A percentile compares a stretch with the other conserved stretches of the same genome.
Evolutionary conservation across 768 basidiomycete species (phyloP).

Genomic region (Lactarius evosmus): DNA sequence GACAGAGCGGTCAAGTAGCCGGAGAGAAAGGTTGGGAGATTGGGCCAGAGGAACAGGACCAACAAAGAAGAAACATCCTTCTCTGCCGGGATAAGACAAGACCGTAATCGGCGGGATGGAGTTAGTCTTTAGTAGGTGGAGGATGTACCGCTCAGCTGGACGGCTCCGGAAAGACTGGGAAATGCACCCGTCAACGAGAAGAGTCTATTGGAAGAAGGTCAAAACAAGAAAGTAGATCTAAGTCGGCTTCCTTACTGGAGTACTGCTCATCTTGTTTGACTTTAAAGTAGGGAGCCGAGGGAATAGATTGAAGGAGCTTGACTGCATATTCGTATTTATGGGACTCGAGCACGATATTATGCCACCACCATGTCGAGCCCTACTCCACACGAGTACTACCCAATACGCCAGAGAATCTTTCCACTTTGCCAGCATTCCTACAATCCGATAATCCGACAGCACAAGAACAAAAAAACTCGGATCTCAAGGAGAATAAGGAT

Average conservation of each 20-base stretch:
- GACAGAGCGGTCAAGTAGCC: constrained; percentile 1
- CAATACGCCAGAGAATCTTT: background rate
- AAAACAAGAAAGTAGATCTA: background rate
- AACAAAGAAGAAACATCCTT: background rate
- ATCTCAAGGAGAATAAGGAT: background rate
- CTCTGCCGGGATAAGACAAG: background rate
- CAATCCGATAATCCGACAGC: background rate
- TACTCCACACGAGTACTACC: background rate
- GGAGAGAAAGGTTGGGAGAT: background rate
- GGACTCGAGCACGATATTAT: constrained; percentile 12
- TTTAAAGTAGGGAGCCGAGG: background rate
- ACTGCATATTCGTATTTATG: background rate
- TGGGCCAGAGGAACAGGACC: background rate
- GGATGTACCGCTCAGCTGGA: background rate
- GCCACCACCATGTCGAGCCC: background rate
- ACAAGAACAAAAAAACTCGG: background rate
- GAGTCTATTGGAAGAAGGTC: background rate
- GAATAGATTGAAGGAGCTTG: background rate
- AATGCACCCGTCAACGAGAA: constrained; percentile 18
- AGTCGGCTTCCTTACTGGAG: background rate
- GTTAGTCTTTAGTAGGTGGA: background rate
- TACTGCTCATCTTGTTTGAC: background rate
- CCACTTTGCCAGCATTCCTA: background rate
- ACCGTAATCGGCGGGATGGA: background rate
- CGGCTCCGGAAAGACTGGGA: background rate